These are phyloP conservation scores for Vaccinium darrowii DNA, from an alignment of 148 eudicot species.

Conservation along the genomic window DNA sequence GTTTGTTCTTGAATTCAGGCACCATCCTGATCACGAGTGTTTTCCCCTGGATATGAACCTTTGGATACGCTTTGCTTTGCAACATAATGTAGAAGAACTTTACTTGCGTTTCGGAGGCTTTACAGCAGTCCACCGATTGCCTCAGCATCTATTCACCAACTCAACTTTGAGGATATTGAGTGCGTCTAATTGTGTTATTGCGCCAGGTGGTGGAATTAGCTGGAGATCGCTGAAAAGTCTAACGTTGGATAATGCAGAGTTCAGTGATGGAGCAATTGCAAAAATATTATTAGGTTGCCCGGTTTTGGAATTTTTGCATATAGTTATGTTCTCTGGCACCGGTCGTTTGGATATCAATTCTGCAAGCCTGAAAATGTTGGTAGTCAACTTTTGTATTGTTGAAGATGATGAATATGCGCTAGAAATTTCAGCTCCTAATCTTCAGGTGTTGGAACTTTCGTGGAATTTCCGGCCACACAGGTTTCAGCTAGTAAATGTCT, in stretches of 20 bases:
- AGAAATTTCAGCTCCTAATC: not conserved
- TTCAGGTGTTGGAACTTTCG: not conserved
- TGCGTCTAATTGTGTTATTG: not conserved
- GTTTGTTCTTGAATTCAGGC: not conserved
- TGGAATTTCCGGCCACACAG: not conserved
- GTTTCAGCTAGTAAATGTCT: not conserved
- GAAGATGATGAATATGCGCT: not conserved
- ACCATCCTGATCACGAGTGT: not conserved
- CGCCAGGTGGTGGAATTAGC: not conserved
- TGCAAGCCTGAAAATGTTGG: not conserved
- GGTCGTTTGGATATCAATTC: not conserved
- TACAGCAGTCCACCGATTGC: not conserved
- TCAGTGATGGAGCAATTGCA: not conserved
- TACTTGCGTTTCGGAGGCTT: not conserved
- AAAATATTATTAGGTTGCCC: not conserved
- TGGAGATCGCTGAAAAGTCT: not conserved
- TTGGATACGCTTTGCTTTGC: not conserved
- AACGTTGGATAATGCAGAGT: not conserved
- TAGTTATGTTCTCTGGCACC: not conserved
- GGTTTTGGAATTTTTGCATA: not conserved
- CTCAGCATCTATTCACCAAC: not conserved
- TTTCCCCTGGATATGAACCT: not conserved
- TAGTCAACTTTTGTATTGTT: not conserved
- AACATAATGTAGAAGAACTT: not conserved
- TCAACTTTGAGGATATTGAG: not conserved